These are phyloP conservation scores for Alternaria arbusti DNA, from an alignment of 2,329 filamentous ascomycete species.

Conservation along the genomic window DNA sequence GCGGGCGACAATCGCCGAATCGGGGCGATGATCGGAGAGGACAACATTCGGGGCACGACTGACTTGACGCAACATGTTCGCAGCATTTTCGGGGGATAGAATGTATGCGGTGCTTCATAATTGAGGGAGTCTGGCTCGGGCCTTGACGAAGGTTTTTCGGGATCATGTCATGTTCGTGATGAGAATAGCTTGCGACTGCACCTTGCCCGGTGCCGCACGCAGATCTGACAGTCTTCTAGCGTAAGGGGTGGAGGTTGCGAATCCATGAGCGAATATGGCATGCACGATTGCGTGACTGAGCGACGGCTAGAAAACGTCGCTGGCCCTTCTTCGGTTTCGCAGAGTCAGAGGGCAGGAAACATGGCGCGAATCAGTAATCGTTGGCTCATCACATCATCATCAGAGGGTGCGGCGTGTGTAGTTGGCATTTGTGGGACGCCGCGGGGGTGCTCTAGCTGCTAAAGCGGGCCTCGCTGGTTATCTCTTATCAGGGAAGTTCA, in stretches of 20 bases:
- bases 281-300: conserved; percentile 7
- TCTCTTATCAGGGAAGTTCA: neutral
- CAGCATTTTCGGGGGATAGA: neutral
- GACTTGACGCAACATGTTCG: neutral
- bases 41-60: conserved; percentile 1
- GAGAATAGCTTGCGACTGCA: neutral
- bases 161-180: neutral
- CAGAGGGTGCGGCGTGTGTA: conserved; percentile 10
- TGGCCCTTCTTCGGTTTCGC: conserved; percentile 7
- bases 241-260: neutral
- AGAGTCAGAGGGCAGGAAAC: neutral
- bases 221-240: neutral
- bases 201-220: neutral
- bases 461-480: conserved; percentile 1
- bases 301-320: neutral
- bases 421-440: conserved; percentile 9
- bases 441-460: neutral
- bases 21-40: conserved; percentile 2
- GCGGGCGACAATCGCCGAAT: conserved; percentile 4
- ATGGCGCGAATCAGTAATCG: conserved; percentile 6
- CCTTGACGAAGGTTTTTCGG: neutral
- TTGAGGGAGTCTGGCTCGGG: neutral
- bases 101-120: neutral
- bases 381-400: conserved; percentile 23
- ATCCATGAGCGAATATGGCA: neutral